These are phyloP conservation scores for Balamuthia mandrillaris DNA, from an alignment of 208 protist genomes.

Conservation along the genomic window DNA sequence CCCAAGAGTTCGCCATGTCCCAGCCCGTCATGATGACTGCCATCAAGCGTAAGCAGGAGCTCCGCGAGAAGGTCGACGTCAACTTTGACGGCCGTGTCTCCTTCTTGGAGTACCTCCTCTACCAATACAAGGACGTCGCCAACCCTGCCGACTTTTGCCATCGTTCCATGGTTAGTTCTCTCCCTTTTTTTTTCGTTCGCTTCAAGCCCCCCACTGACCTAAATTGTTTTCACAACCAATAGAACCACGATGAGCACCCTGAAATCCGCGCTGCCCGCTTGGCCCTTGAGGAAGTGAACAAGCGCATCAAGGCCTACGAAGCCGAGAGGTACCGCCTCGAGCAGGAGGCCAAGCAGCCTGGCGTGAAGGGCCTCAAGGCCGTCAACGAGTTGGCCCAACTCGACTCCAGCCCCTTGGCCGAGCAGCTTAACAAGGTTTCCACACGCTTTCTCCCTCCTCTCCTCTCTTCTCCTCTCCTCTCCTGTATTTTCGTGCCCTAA, in stretches of 20 bases:
- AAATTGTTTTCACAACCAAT: not conserved
- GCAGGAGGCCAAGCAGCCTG: conserved; percentile 15
- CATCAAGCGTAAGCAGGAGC: conserved; percentile 63
- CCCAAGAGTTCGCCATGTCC: not conserved
- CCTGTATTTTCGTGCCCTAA: too few species aligned
- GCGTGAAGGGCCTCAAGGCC: conserved; percentile 56
- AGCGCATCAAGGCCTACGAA: conserved; percentile 60
- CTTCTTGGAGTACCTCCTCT: conserved; percentile 60
- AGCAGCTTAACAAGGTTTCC: conserved; percentile 57
- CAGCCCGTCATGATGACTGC: conserved; percentile 60
- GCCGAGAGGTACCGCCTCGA: conserved; percentile 50
- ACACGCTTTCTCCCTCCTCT: too few species aligned
- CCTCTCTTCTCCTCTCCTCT: too few species aligned
- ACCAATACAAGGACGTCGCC: conserved; percentile 63
- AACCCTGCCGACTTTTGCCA: conserved; percentile 66
- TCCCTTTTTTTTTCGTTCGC: not conserved
- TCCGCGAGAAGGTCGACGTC: conserved; percentile 62
- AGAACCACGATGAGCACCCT: conserved; percentile 51
- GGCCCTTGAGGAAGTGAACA: conserved; percentile 64
- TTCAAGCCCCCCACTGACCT: not conserved
- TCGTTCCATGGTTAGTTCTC: conserved; percentile 47
- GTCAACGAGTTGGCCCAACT: conserved; percentile 62
- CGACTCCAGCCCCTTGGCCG: conserved; percentile 49
- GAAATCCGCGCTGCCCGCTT: conserved; percentile 61
- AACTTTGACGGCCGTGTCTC: conserved; percentile 63